phyloP scores from a whole-genome alignment of 257 asterid species.

The Solanum stenotomum region DNA sequence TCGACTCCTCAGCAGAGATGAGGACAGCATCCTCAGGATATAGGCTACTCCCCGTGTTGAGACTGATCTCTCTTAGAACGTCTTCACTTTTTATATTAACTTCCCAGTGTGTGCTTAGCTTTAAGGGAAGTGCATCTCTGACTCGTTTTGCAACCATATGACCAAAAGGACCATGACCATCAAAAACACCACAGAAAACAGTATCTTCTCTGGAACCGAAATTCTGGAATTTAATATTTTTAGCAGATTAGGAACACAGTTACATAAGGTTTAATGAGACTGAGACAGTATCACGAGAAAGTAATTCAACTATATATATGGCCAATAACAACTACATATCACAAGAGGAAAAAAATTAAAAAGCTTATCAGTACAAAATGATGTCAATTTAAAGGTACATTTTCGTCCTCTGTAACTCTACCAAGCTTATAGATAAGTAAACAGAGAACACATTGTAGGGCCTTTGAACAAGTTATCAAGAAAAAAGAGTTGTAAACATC shows the following conservation, averaged over 20 bases:
- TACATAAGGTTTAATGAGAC: not conserved
- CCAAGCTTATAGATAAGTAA: not conserved
- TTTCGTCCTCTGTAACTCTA: not conserved
- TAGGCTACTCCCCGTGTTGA: slow-evolving; percentile 27
- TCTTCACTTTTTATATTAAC: slow-evolving; percentile 43
- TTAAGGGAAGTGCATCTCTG: slow-evolving; percentile 63
- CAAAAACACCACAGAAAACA: slow-evolving; percentile 73
- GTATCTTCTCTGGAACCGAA: slow-evolving; percentile 68
- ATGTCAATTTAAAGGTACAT: not conserved
- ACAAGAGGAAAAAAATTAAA: not conserved
- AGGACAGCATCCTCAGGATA: slow-evolving; percentile 39
- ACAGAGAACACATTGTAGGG: not conserved
- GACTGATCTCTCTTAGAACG: slow-evolving; percentile 42
- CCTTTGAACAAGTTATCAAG: not conserved
- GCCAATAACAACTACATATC: not conserved
- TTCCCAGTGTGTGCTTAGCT: slow-evolving; percentile 68
- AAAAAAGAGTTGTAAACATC: not conserved
- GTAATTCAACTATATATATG: not conserved
- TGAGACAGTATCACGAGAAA: not conserved
- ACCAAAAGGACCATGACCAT: slow-evolving; percentile 79
- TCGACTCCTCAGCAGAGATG: slow-evolving; percentile 41
- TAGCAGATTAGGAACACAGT: not conserved
- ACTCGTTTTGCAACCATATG: slow-evolving; percentile 73
- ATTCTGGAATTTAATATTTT: slow-evolving; percentile 31
- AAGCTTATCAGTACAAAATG: not conserved